Evolutionary conservation across 371 early-diverging fungal genomes (phyloP), one percentile per base, ranked within the genome.

Genomic region (Saksenaea oblongispora): DNA sequence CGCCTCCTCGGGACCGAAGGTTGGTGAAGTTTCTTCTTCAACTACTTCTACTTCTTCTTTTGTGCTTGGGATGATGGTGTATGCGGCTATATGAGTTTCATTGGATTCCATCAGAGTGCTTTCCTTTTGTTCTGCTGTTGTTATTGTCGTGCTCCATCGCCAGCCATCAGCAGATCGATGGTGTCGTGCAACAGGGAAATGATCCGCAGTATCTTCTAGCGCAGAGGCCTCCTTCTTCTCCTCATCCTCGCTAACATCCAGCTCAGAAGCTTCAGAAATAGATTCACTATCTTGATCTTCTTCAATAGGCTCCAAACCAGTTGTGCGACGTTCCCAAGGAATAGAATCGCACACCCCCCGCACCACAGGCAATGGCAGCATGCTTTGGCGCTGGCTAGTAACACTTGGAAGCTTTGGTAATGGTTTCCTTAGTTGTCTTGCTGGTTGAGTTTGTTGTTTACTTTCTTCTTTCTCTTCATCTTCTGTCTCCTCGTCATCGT

Each of bases 331-430:
- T 18, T 47, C 51, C 27, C 51, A 47, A 47, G 51, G 22, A 22
- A 47, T 5, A 3, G 51, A 17, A 10, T 47, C 51, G 7, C 22
- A 22, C 11, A 47, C 17, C 5, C 22, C 51, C 22, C 22, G 51
- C 51, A 47, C 22, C 10, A 47, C 22, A 4, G 22, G 22, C 3
- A 61, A 56, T 27, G 44, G 39, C 10, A 55, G 56, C 34, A 34
- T 55, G 13, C 17, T 13, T 5, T 36, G 51, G 14, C 53, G 54
- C 34, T 56, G 64, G 34, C 61, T 36, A 36, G 22, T 39, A 31
- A n/a, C n/a, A n/a, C n/a, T 62, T 18, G 34, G 34, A n/a, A n/a
- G 54, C 22, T 63, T 42, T n/a, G 63, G 63, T 17, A 63, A 51
- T 5, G 63, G 63, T 9, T 63, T 63, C 17, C 11, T 36, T 28